Evolutionary conservation across 805 yeast species (phyloP), one percentile per base, ranked within the genome.

Genomic region (Starmerella cellae): DNA sequence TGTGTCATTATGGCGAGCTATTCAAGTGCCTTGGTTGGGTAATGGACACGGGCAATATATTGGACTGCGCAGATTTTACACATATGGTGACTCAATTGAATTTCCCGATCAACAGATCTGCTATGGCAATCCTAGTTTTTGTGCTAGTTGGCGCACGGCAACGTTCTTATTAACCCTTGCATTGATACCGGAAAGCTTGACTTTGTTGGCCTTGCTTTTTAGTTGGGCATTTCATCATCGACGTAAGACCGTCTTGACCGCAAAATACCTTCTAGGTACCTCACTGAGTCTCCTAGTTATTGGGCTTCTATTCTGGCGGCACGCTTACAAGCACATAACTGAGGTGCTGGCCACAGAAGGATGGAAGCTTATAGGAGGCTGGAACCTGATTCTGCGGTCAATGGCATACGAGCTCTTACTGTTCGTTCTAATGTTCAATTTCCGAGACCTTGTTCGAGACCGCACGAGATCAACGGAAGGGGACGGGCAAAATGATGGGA

Each of bases 141-240:
- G 61, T 38, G 58, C 55, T 3, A 44, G 43, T 9, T 58, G 62
- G 62, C 42, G 51, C 18, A 55, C 57, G 5, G 50, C 55, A 2
- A 43, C 50, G 11, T 58, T 58, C 37, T 38, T 53, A 34, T 43
- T 55, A 47, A 48, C 51, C 37, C 37, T 58, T 29, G 38, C 55
- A 9, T 32, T 57, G 14, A 48, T 53, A 1, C 51, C 55, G 20
- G 56, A 56, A 21, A 37, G 41, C 3, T 41, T 52, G 6, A 44
- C 38, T 8, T 36, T 45, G 13, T 36, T 47, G 17, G 48, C 51
- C 13, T 34, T 52, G 2, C 26, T 42, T 4, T 53, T 52, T 40
- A 48, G 53, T 28, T 48, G 48, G 48, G 42, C 39, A 8, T 44
- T 44, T 30, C 44, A 48, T 22, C 50, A 43, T 29, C 54, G 57